Conservation (phyloP, 2,329 filamentous ascomycete genomes). For the Canariomyces notabilis region DNA sequence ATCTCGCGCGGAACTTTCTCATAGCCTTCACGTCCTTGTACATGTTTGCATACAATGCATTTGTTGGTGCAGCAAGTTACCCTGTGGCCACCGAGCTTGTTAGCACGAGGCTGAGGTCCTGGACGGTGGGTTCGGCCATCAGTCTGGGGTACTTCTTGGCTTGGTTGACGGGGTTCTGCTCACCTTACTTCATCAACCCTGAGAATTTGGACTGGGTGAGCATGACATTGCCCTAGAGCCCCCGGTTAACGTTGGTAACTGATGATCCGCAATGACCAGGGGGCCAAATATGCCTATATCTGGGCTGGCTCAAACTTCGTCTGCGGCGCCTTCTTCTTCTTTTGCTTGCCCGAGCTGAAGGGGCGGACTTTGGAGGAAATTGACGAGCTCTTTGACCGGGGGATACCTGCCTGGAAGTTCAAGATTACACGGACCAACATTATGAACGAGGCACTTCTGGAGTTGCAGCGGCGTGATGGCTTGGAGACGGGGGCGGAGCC, state of each 20-base stretch:
- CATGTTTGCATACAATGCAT: slow-evolving; percentile 34
- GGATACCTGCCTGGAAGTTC: slow-evolving; percentile 28
- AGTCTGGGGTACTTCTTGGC: slow-evolving; percentile 44
- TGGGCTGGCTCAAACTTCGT: slow-evolving; percentile 34
- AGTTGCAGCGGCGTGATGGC: slow-evolving; percentile 16
- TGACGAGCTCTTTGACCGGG: slow-evolving; percentile 30
- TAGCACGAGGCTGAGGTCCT: slow-evolving; percentile 40
- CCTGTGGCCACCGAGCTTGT: slow-evolving; percentile 40
- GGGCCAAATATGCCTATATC: slow-evolving; percentile 40
- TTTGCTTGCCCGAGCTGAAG: slow-evolving; percentile 30
- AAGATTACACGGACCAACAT: slow-evolving; percentile 27
- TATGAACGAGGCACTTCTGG: slow-evolving; percentile 24
- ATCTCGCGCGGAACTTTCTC: slow-evolving; percentile 29
- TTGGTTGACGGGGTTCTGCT: slow-evolving; percentile 42
- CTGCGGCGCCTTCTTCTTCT: slow-evolving; percentile 30
- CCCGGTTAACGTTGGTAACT: not conserved
- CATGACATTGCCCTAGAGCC: not conserved
- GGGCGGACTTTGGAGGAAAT: slow-evolving; percentile 31
- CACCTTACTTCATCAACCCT: slow-evolving; percentile 45
- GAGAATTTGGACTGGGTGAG: slow-evolving; percentile 35
- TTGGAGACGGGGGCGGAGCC: not conserved
- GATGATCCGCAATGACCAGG: slow-evolving; percentile 24
- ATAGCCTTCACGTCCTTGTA: slow-evolving; percentile 34
- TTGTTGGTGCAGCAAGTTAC: slow-evolving; percentile 38
- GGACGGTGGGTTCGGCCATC: slow-evolving; percentile 46